phyloP scores from a whole-genome alignment of 148 eudicot genomes.

The Pouteria glomerata region DNA sequence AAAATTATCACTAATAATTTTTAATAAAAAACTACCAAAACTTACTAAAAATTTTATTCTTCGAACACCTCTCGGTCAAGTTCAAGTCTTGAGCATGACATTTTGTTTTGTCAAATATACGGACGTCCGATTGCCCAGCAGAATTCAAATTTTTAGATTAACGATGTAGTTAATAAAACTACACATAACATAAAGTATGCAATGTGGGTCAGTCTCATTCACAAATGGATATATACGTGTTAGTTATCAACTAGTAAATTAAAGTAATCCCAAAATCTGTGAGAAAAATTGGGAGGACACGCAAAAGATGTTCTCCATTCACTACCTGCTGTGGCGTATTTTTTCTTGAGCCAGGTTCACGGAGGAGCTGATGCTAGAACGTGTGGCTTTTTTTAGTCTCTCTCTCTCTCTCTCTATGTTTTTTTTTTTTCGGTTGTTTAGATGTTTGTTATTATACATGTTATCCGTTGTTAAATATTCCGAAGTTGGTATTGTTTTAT shows the following conservation, averaged over 20 bases:
- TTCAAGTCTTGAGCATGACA: too few species aligned
- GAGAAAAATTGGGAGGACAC: background rate
- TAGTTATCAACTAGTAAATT: background rate
- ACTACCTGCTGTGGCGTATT: background rate
- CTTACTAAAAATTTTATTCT: too few species aligned
- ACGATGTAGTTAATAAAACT: background rate
- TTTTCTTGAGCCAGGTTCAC: background rate
- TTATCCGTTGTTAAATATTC: background rate
- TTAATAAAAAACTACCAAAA: too few species aligned
- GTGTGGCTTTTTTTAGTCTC: background rate
- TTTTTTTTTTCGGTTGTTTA: background rate
- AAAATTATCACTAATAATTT: too few species aligned
- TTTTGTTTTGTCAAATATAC: too few species aligned
- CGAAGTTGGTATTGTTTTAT: background rate
- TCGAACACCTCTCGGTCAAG: too few species aligned
- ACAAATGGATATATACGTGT: background rate
- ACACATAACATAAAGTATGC: background rate
- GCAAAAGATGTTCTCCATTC: conserved; percentile 4
- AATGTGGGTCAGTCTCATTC: background rate
- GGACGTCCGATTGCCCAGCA: too few species aligned
- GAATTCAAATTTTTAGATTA: background rate
- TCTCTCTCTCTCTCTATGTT: background rate
- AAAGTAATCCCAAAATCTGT: background rate
- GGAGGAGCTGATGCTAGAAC: background rate
- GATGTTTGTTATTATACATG: background rate